phyloP scores from a whole-genome alignment of 306 rosid species.

The Nissolia schottii region DNA sequence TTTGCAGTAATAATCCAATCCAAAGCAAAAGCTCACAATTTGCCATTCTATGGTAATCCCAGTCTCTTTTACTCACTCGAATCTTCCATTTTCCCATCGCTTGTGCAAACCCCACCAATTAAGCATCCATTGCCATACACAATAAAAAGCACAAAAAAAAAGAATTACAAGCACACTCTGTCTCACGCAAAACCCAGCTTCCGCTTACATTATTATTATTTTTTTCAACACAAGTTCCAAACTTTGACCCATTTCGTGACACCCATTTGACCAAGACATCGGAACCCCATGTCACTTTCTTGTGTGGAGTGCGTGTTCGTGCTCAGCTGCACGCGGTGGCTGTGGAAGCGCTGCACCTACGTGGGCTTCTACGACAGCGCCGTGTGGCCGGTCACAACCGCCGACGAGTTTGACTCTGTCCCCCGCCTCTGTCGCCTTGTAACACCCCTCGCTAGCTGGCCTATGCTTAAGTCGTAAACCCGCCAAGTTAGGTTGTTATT shows the following conservation, averaged over 20 bases:
- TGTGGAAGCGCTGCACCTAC: slow-evolving; percentile 90
- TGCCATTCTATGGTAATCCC: neutral
- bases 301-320: slow-evolving; percentile 79
- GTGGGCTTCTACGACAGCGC: slow-evolving; percentile 79
- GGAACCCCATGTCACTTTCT: slow-evolving; percentile 55
- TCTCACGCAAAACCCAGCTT: neutral
- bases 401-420: slow-evolving; percentile 58
- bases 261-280: neutral
- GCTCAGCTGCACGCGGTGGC: slow-evolving; percentile 80
- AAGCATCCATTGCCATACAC: neutral
- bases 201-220: neutral
- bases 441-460: slow-evolving; percentile 45
- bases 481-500: slow-evolving; percentile 44
- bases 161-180: neutral
- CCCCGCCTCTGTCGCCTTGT: slow-evolving; percentile 78
- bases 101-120: neutral
- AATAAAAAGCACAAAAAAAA: no score
- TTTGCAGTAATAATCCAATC: neutral
- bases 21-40: neutral
- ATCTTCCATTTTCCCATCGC: slow-evolving; percentile 3
- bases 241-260: neutral
- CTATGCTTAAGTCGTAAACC: slow-evolving; percentile 42
- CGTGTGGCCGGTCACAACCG: slow-evolving; percentile 67
- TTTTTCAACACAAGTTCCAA: neutral
- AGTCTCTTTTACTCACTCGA: neutral